Evolutionary conservation across 2,329 filamentous ascomycete genomes (phyloP), one percentile per base, ranked within the genome.

Genomic region (Phoma sp.): DNA sequence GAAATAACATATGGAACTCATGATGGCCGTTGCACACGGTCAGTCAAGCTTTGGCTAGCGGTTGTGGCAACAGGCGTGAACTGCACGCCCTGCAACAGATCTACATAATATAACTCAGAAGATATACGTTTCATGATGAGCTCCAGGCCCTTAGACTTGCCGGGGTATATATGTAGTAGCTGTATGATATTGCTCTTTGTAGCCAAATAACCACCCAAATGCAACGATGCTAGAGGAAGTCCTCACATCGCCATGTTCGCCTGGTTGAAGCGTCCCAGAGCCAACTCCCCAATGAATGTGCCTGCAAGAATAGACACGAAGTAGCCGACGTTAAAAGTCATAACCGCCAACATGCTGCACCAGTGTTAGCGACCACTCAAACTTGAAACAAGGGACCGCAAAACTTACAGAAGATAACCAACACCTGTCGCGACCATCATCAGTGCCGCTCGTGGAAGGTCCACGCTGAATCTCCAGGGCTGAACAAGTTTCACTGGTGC

Each of bases 251-350:
- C 39, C 68, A 69, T 72, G 29, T 43, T 59, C n/a, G 60, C 65
- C 32, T 71, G 67, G 40, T 68, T 67, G 61, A 87, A 95, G 60
- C 92, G 84, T 25, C 92, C 92, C 56, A 95, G 83, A 0, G 85
- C 83, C 36, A 98, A 77, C 72, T 95, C 95, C 20, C 93, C 93
- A n/a, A 96, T 71, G 69, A 98, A 97, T 1, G 89, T 84, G 12
- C 89, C 89, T 4, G 81, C 88, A 10, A 96, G 81, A n/a, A 93
- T 83, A 0, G 90, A 92, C 48, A 92, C 76, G 73, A 93, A 93
- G 72, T 95, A 95, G 11, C 91, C 91, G 14, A 93, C 84, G 65
- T 95, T 95, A 79, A 91, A 86, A 1, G 90, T 93, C 91, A 95
- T 96, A 70, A 96, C 89, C 12, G 90, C 91, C 77, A 96, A 78